Evolutionary conservation across 257 asterid species (phyloP), one percentile per base, ranked within the genome.

Genomic region (Nicotiana tabacum): DNA sequence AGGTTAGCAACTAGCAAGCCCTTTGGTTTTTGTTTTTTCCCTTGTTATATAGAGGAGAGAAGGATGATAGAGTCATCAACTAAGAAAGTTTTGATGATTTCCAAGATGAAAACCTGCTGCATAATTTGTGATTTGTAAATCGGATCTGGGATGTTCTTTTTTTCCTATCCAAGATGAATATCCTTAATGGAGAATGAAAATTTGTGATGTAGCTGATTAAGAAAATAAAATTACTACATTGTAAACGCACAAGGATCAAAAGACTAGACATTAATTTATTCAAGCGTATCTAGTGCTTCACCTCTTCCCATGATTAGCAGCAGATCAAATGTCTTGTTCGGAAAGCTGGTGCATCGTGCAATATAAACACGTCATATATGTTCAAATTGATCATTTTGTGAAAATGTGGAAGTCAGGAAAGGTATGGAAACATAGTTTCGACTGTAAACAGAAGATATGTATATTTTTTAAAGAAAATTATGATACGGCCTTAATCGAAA

Each of bases 41-140:
- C 0, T 27, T 76, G 43, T 13, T 74, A 76, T 51, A 76, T 27
- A 39, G 43, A 46, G 53, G 7, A 16, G 32, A 66, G 74, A 32
- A 32, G 27, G 27, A 32, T 66, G 27, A 32, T 8, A 27, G 10
- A 74, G 64, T 27, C 9, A 51, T 74, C 80, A 74, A 27, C 80
- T 74, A 11, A 46, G 64, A 74, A 74, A 74, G 64, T 58, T 27
- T 27, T 27, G 80, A 48, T 74, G 80, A 53, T 48, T 74, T 74
- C 62, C 37, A 2, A 48, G 16, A 29, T 74, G 39, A 74, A 51
- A 48, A 13, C 27, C 48, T 66, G 27, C 17, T 33, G 48, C 12
- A 66, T 33, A 16, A 33, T 61, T 66, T 30, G 43, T 66, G 72
- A 5, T 65, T 65, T 29, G 70, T 65, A 39, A 13, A 13, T 13